These are phyloP conservation scores for Claviceps purpurea DNA, from an alignment of 2,329 filamentous ascomycete species.

Conservation along the genomic window DNA sequence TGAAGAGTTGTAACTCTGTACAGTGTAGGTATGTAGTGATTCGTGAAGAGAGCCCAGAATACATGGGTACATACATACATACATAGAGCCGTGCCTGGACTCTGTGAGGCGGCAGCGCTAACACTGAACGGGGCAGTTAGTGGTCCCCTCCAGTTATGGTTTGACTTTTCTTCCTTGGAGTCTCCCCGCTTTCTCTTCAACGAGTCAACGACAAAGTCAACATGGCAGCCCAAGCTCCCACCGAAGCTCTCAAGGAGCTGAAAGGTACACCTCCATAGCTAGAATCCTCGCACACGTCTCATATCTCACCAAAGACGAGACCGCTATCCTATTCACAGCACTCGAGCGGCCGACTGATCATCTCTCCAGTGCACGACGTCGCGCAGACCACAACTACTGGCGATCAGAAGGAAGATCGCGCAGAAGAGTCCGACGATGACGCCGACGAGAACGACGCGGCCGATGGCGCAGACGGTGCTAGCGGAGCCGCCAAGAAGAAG, in stretches of 20 bases:
- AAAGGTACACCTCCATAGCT: conserved; percentile 19
- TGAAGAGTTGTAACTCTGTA: too few species aligned
- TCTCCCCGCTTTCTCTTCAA: background rate
- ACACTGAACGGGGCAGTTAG: too few species aligned
- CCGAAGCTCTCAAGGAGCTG: conserved; percentile 31
- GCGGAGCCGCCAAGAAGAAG: conserved; percentile 27
- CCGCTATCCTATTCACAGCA: background rate
- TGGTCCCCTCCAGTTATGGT: too few species aligned
- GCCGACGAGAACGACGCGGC: conserved; percentile 29
- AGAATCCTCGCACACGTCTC: background rate
- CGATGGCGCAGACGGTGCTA: conserved; percentile 22
- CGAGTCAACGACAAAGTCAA: conserved; percentile 6
- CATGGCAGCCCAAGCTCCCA: conserved; percentile 30
- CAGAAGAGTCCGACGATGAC: conserved; percentile 40
- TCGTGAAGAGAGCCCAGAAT: too few species aligned
- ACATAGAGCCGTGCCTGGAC: too few species aligned
- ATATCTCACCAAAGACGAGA: background rate
- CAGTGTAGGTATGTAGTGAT: too few species aligned
- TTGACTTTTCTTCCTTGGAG: background rate
- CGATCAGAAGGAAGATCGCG: conserved; percentile 28
- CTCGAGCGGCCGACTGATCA: background rate
- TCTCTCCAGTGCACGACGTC: conserved; percentile 24
- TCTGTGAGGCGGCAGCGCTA: too few species aligned
- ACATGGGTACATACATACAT: too few species aligned
- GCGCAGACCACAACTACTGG: conserved; percentile 24